These are phyloP conservation scores for Monsonia emarginata DNA, from an alignment of 441 rosid genomes.

Conservation along the genomic window DNA sequence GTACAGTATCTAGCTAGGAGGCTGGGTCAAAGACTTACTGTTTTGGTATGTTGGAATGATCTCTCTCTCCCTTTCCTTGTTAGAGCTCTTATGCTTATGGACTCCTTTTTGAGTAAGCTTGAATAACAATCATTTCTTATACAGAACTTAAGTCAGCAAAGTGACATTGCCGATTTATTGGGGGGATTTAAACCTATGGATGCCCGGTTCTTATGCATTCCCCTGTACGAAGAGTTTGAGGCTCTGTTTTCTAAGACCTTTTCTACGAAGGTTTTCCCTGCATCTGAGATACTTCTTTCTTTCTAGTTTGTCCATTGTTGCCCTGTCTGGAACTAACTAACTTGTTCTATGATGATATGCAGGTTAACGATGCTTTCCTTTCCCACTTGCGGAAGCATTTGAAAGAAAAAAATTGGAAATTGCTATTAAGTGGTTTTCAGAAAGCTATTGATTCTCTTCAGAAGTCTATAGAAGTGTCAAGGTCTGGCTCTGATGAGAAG, in stretches of 20 bases:
- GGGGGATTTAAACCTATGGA: slow-evolving; percentile 98
- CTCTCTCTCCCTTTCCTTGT: slow-evolving; percentile 14
- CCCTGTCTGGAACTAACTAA: slow-evolving; percentile 17
- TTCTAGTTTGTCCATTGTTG: not conserved
- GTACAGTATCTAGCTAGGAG: slow-evolving; percentile 77
- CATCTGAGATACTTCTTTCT: slow-evolving; percentile 9
- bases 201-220: slow-evolving; percentile 53
- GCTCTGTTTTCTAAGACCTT: slow-evolving; percentile 47
- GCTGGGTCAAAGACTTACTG: slow-evolving; percentile 81
- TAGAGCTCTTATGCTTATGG: slow-evolving; percentile 2
- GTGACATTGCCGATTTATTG: slow-evolving; percentile 86
- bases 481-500: slow-evolving; percentile 44
- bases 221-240: slow-evolving; percentile 63
- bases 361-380: slow-evolving; percentile 42
- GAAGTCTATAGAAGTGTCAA: slow-evolving; percentile 23
- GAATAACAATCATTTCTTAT: slow-evolving; percentile 16
- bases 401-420: slow-evolving; percentile 53
- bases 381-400: slow-evolving; percentile 36
- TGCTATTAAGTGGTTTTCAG: slow-evolving; percentile 40
- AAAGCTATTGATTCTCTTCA: slow-evolving; percentile 30
- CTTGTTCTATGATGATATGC: slow-evolving; percentile 24
- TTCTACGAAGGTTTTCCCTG: slow-evolving; percentile 33
- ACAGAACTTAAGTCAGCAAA: slow-evolving; percentile 98
- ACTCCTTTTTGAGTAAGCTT: not conserved
- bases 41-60: slow-evolving; percentile 50